Base-by-base conservation (phyloP, 768 basidiomycete species). In the Kwoniella heveanensis region DNA sequence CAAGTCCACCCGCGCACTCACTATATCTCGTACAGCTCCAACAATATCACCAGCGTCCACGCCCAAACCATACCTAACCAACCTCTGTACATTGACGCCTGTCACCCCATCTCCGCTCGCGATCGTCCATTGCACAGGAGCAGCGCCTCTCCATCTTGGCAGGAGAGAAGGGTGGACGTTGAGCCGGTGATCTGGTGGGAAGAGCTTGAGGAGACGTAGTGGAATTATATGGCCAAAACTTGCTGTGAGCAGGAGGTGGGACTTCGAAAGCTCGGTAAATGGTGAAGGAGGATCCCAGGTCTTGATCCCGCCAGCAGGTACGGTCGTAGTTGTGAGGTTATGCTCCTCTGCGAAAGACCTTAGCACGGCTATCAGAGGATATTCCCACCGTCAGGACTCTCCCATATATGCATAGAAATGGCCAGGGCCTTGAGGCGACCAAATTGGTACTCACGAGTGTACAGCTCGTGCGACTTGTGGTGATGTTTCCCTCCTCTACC, bases 111-210 rank as follows among this genome's bases (percentile, higher is more conserved):
- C 87, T 1, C 86, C 86, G 63, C 88, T 86, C 48, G 90, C 80
- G 44, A 97, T 83, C 0, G 88, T 84, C 71, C 87, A 89, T 72
- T 96, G 93, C 39, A 97, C 90, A 0, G 93, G 93, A 2, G 92
- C 90, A 9, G 93, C 87, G 0, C 93, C 93, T n/a, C 93, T 87
- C 77, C 90, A 93, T 26, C 84, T 82, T 0, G 93, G 93, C 32
- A 97, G 84, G 0, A 92, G 81, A 36, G 92, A 94, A 0, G 92
- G 92, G 71, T 97, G 93, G 6, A 97, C 86, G 72, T 97, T 96
- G 37, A 97, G 82, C 24, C 88, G 82, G 50, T 86, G 85, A 0
- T 78, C 71, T 0, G 82, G 82, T 0, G 81, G 83, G 72, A 95
- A 95, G 44, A 84, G 82, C 15, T 82, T 74, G 17, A 96, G 85